Base-by-base conservation (phyloP, 2,329 filamentous ascomycete genomes). In the Trichoderma cornu-damae region DNA sequence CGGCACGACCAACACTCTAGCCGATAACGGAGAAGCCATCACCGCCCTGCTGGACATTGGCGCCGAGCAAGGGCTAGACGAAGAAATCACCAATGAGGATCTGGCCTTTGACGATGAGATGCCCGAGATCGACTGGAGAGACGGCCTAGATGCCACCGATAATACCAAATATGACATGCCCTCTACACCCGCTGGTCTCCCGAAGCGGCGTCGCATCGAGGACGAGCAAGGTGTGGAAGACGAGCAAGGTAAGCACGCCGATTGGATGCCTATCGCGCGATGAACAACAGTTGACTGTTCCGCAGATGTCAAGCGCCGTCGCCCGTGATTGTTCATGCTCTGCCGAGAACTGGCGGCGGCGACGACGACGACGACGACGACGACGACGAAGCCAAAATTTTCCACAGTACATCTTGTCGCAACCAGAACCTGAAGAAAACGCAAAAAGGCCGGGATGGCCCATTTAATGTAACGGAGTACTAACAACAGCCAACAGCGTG, bases 1-100 rank as follows among this genome's bases (percentile, higher is more conserved):
- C 24, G 69, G 67, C 56, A 69, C 68, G 18, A 71, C 69, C 14
- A 65, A 68, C 26, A 72, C 70, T 4, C 60, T 72, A 32, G 63
- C 66, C 48, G 71, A 67, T 43, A 68, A 70, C 34, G 70, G 66
- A 35, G 68, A 70, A 30, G 65, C 61, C 22, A 62, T 60, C 22
- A 62, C 63, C 37, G 54, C 64, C 37, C 59, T 62, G 26, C 62
- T 64, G 37, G 65, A 69, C 18, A 57, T 62, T 7, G 60, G 63
- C 32, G 61, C 59, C 24, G 63, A 63, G 24, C 61, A 59, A 20
- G 34, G 34, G 9, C 35, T 54, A 24, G 59, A 59, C 37, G 56
- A 59, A 40, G 48, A 61, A 3, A 37, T 47, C 14, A 59, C 48
- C 16, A 52, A 44, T 48, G 56, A 59, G 32, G 59, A 60, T 14